A percentile compares a stretch with the other conserved stretches of the same genome.
Evolutionary conservation across 768 basidiomycete species (phyloP).

Genomic region (Amanita rubescens): DNA sequence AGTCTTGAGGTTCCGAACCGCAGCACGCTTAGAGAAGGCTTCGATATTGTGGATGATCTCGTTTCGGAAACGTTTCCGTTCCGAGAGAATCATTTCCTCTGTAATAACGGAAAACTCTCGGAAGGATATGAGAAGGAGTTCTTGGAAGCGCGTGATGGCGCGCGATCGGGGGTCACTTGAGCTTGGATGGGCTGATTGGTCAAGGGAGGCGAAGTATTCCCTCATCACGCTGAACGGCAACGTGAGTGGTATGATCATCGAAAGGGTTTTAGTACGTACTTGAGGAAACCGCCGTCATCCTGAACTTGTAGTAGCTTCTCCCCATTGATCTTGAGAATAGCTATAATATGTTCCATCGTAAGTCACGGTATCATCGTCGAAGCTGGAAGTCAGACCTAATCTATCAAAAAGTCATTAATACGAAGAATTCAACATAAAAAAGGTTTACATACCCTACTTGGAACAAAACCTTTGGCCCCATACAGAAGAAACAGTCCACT

Average conservation of each 20-base stretch:
- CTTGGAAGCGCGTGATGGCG: constrained; percentile 95
- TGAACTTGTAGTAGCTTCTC: constrained; percentile 87
- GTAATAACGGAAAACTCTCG: constrained; percentile 95
- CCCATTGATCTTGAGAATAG: constrained; percentile 96
- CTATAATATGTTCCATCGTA: constrained; percentile 33
- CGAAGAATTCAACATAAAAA: not conserved
- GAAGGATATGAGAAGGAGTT: constrained; percentile 93
- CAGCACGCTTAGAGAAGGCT: constrained; percentile 86
- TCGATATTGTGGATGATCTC: constrained; percentile 94
- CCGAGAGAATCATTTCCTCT: constrained; percentile 85
- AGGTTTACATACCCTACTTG: constrained; percentile 79
- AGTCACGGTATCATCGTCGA: constrained; percentile 7
- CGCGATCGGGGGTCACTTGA: constrained; percentile 84
- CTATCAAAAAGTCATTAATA: constrained; percentile 25
- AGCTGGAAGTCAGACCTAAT: constrained; percentile 46
- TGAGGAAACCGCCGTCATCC: constrained; percentile 95
- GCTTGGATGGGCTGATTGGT: constrained; percentile 88
- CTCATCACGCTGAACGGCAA: constrained; percentile 69
- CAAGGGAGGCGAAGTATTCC: constrained; percentile 89
- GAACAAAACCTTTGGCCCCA: constrained; percentile 98
- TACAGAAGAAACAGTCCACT: constrained; percentile 96
- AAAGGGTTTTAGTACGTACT: constrained; percentile 38
- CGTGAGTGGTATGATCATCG: not conserved
- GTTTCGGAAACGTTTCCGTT: constrained; percentile 77
- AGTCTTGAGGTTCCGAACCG: constrained; percentile 78